Conservation (phyloP, 805 yeast species). For the Candida multigemmis region DNA sequence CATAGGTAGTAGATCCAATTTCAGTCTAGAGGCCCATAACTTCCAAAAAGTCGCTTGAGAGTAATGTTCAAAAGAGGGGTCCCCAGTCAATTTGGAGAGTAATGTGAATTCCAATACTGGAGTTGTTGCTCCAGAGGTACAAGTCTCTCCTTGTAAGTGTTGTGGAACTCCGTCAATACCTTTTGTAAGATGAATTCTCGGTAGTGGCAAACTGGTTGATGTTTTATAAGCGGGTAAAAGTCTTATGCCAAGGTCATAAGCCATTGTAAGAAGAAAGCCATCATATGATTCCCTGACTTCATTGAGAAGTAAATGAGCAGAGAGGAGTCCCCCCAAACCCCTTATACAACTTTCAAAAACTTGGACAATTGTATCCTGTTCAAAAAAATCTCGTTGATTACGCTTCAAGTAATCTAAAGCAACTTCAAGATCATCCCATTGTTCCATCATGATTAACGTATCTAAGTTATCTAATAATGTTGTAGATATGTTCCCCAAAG, state of each 20-base stretch:
- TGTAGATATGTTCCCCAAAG: conserved; percentile 72
- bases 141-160: conserved; percentile 51
- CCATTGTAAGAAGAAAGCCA: conserved; percentile 64
- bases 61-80: conserved; percentile 55
- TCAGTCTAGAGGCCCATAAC: conserved; percentile 61
- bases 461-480: conserved; percentile 77
- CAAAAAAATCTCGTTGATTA: conserved; percentile 40
- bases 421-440: conserved; percentile 41
- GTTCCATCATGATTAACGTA: conserved; percentile 65
- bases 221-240: conserved; percentile 65
- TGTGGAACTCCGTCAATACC: conserved; percentile 42
- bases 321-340: conserved; percentile 70
- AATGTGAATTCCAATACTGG: conserved; percentile 76
- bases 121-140: conserved; percentile 82
- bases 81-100: conserved; percentile 67
- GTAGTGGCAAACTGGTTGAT: conserved; percentile 58
- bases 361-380: conserved; percentile 65
- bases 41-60: conserved; percentile 57
- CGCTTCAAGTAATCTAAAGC: conserved; percentile 18
- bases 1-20: conserved; percentile 67
- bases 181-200: conserved; percentile 59
- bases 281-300: conserved; percentile 38
- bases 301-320: conserved; percentile 53
- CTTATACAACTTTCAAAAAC: conserved; percentile 84
- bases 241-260: conserved; percentile 67